Percentiles rank a stretch among this genome's conserved stretches.
These are phyloP conservation scores for Trametopsis cervina DNA, from an alignment of 768 basidiomycete genomes.

Conservation along the genomic window DNA sequence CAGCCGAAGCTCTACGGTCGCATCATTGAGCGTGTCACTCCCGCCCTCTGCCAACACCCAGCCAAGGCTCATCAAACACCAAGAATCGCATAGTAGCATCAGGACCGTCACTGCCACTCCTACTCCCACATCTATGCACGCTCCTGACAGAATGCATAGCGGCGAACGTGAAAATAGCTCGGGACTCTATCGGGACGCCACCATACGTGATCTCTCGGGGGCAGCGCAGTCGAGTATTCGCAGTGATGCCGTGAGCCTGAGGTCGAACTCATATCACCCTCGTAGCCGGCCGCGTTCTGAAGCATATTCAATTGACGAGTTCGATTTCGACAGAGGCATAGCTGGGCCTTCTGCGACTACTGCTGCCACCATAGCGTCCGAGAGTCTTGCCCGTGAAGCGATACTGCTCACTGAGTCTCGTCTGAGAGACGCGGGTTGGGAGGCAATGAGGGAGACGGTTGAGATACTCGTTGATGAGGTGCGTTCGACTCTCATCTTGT, in stretches of 20 bases:
- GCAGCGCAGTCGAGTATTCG: conserved; percentile 2
- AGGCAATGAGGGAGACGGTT: conserved; percentile 44
- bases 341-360: conserved; percentile 1
- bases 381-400: conserved; percentile 5
- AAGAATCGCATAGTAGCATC: conserved; percentile 60
- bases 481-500: conserved; percentile 5
- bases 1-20: conserved; percentile 65
- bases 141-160: neutral
- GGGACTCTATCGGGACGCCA: neutral
- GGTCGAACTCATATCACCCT: neutral
- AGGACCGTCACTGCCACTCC: conserved; percentile 54
- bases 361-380: conserved; percentile 13
- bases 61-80: conserved; percentile 31
- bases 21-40: conserved; percentile 42
- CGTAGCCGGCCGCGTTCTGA: conserved; percentile 13
- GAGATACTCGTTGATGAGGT: conserved; percentile 64
- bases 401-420: conserved; percentile 43
- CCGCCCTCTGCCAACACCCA: conserved; percentile 13
- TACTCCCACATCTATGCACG: conserved; percentile 9
- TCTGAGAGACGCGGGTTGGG: conserved; percentile 50
- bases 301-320: conserved; percentile 17
- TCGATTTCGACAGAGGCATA: conserved; percentile 3
- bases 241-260: neutral
- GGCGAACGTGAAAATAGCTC: neutral
- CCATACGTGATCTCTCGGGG: neutral